A percentile compares a stretch with the other conserved stretches of the same genome.
phyloP scores from a whole-genome alignment of 1,284 basidiomycete genomes.

The Boletus coffeatus region DNA sequence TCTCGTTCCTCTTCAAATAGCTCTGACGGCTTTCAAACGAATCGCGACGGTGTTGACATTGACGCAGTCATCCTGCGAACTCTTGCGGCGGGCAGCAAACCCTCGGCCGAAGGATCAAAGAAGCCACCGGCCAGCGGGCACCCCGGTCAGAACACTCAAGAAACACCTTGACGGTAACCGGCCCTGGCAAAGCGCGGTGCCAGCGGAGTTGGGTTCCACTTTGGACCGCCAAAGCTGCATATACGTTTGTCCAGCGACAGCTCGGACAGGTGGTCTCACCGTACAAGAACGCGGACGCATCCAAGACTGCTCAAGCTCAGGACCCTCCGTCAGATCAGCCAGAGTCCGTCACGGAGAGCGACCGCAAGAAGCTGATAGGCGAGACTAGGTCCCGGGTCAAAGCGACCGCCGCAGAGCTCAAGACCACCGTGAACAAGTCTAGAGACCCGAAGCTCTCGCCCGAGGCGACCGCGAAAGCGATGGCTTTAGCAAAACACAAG shows the following conservation, averaged over 20 bases:
- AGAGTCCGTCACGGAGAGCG: constrained; percentile 10
- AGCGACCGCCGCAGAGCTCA: constrained; percentile 41
- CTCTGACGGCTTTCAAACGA: constrained; percentile 20
- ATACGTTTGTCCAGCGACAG: constrained; percentile 42
- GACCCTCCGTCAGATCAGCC: constrained; percentile 8
- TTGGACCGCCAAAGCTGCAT: constrained; percentile 41
- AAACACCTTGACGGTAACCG: no score
- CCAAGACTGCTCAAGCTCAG: constrained; percentile 28
- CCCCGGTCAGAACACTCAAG: no score
- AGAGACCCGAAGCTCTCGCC: constrained; percentile 31
- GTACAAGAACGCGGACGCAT: constrained; percentile 32
- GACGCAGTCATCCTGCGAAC: no score
- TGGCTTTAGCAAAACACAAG: constrained; percentile 43
- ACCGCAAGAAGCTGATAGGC: constrained; percentile 15
- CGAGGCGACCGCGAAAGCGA: constrained; percentile 38
- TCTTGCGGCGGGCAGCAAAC: no score
- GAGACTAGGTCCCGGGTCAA: constrained; percentile 46
- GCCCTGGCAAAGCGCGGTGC: no score
- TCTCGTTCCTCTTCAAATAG: constrained; percentile 53
- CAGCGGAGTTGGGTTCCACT: no score
- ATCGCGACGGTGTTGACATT: no score
- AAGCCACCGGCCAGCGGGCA: no score
- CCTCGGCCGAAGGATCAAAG: no score
- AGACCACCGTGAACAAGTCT: constrained; percentile 32
- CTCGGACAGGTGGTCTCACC: constrained; percentile 31